Evolutionary conservation across 441 rosid species (phyloP), one percentile per base, ranked within the genome.

Genomic region (Monsonia emarginata): DNA sequence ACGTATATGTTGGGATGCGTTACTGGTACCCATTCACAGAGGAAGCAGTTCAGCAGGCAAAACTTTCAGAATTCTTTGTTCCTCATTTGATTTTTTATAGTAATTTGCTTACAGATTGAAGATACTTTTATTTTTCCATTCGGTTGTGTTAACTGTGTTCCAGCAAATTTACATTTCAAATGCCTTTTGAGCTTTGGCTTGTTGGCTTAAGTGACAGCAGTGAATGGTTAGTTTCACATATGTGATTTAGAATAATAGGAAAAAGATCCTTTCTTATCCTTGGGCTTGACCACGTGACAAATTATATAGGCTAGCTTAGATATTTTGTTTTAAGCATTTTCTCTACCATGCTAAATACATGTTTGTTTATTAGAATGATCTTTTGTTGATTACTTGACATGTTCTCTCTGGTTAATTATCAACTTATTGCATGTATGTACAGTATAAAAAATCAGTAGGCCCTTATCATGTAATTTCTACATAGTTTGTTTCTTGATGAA

Each of bases 11-110:
- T 27, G 96, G 94, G 31, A 89, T 94, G 97, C 80, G 94, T 28
- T 91, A 91, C 72, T 88, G 96, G 96, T 85, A 79, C 74, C 96
- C 96, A 2, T 94, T 94, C 76, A 94, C 96, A 24, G 97, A 91
- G 74, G 94, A 90, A 72, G 98, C 96, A 38, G 80, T 83, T 70
- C 88, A 82, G 66, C 97, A 86, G 94, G 98, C 88, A 60, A 66
- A 38, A 50, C 24, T 38, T 63, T 16, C 28, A 58, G n/a, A 7
- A 38, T 31, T 30, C 52, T 21, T 6, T 10, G 25, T 57, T 16
- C 16, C 25, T 14, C 56, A 48, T 48, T 16, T 2, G 1, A 19
- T 18, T 18, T 48, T 24, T 5, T 48, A 48, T 18, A 25, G 2
- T 48, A 48, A 48, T 48, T 48, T 48, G 56, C 9, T 48, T 48